Evolutionary conservation across 345 rosid species (phyloP), one percentile per base, ranked within the genome.

Genomic region (Eucalyptus decipiens): DNA sequence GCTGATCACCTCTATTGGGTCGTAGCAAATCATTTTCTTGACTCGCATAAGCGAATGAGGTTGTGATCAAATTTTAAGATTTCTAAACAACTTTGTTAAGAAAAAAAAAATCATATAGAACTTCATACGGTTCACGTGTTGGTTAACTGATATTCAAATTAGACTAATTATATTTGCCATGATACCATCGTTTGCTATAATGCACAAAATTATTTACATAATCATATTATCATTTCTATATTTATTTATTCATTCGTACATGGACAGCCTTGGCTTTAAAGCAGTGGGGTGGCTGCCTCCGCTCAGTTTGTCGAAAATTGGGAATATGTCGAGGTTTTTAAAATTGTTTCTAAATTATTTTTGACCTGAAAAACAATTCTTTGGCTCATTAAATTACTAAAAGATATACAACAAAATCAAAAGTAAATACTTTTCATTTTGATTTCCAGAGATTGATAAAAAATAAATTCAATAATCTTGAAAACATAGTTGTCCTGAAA

Each of bases 1-100:
- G 4, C 28, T 4, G 9, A 21, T 19, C 4, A 3, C 2, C 12
- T 34, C 11, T 69, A 17, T 37, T 10, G 6, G 1, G 12, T 19
- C 45, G 2, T 72, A 5, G 7, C 21, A 72, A 37, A 72, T 72
- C 14, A 37, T 10, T 32, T 17, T 17, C 1, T 69, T 32, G 42
- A 69, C 6, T 69, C 12, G 4, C 80, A 37, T 19, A 11, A 37
- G 15, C 4, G 0, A 19, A 21, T 0, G 6, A 6, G 28, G 26
- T 37, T 72, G 45, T 72, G 11, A 72, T 72, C 7, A 9, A n/a
- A n/a, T n/a, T n/a, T 32, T 8, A 16, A 15, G 9, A n/a, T n/a
- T 15, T 65, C 21, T 65, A n/a, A 15, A n/a, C 40, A 8, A 4
- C 40, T 65, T 65, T 65, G 5, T 16, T 15, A 21, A 16, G 19